Evolutionary conservation across 768 basidiomycete genomes (phyloP), one percentile per base, ranked within the genome.

Genomic region (Tylopilus sp.): DNA sequence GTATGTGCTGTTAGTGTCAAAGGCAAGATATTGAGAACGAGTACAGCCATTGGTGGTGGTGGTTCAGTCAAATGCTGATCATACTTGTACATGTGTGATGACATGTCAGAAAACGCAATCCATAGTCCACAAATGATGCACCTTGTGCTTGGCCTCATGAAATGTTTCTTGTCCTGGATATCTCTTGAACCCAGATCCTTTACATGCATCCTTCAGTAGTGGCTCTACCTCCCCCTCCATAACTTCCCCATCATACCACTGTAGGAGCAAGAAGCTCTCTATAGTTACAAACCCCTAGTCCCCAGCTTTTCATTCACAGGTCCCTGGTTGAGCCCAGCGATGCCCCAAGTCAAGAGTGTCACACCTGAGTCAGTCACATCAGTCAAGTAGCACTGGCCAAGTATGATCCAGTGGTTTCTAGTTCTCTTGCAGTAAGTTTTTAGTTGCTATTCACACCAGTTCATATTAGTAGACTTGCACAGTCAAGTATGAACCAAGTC

Each of bases 1-100:
- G 79, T 47, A 97, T 80, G 33, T 79, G 73, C 28, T 77, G 78
- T 79, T 1, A 89, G 80, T 2, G 86, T 86, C 23, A 97, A 72
- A 0, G 85, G 82, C 1, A 86, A 82, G 41, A 95, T 72, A 50
- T 80, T 80, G 22, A 81, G 79, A 40, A 95, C 70, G 11, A 95
- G 78, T 6, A 98, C 81, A 2, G 83, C 77, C 0, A 79, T 79
- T 0, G 91, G 82, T 0, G 91, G 93, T 12, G 87, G 83, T 0
- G 87, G 78, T 0, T 83, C 82, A 1, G 75, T 74, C 1, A 91
- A 89, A 60, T 88, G 73, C 21, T 71, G 70, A 66, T 95, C 92
- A 73, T 86, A 82, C 91, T 53, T 25, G 28, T 40, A 38, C 30
- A 48, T 44, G 48, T n/a, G n/a, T 25, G 30, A 47, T 6, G 20